Conservation (phyloP, 2,329 filamentous ascomycete species). For the Cladosporium oxysporum region DNA sequence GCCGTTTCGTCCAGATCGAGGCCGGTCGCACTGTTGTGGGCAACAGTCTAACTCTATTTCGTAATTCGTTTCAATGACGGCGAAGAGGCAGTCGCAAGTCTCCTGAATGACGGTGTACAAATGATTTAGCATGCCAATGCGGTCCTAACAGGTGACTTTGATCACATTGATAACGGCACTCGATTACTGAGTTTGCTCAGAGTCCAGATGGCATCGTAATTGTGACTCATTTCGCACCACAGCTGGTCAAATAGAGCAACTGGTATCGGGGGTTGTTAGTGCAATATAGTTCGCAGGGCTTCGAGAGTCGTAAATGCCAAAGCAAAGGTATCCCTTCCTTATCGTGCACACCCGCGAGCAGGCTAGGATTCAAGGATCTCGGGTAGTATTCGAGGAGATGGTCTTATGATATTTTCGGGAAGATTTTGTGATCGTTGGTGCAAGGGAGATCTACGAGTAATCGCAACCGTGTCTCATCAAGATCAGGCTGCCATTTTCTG, state of each 20-base stretch:
- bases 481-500: too few relatives aligned
- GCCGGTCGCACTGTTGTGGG: neutral
- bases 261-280: neutral
- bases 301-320: neutral
- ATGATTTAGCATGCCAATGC: neutral
- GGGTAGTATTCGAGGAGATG: neutral
- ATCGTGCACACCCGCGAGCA: neutral
- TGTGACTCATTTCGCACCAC: neutral
- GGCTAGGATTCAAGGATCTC: neutral
- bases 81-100: neutral
- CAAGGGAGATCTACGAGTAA: neutral
- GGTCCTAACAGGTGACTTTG: neutral
- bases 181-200: neutral
- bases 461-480: neutral
- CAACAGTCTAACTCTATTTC: neutral
- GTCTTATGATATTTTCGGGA: neutral
- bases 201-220: neutral
- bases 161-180: neutral
- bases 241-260: neutral
- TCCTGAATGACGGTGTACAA: neutral
- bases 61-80: neutral
- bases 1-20: neutral
- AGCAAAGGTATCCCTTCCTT: neutral
- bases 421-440: neutral
- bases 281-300: neutral